These are phyloP conservation scores for Trichoderma koningii DNA, from an alignment of 2,329 filamentous ascomycete species.

Conservation along the genomic window DNA sequence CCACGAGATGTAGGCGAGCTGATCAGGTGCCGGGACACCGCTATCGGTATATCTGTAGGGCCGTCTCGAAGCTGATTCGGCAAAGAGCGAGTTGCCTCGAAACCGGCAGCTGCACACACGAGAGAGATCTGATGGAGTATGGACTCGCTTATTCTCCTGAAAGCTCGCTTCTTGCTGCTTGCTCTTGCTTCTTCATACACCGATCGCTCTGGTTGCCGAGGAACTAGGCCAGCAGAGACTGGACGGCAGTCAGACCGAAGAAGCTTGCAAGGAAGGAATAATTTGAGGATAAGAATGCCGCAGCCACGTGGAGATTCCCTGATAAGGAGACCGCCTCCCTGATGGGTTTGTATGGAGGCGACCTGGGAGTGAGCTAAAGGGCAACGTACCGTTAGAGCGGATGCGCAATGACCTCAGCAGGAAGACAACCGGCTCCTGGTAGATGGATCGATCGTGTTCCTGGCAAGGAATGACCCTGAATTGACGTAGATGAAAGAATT, in stretches of 20 bases:
- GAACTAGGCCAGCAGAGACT: not conserved
- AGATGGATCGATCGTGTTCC: not conserved
- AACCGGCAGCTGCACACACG: slow-evolving; percentile 9
- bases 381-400: too few relatives aligned
- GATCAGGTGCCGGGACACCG: slow-evolving; percentile 15
- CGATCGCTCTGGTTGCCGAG: not conserved
- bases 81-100: not conserved
- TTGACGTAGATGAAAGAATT: slow-evolving; percentile 18
- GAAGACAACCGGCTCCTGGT: not conserved
- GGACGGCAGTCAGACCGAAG: not conserved
- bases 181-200: slow-evolving; percentile 5
- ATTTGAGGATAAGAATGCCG: not conserved
- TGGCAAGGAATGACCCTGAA: not conserved
- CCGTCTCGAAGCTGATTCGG: not conserved
- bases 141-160: slow-evolving; percentile 5
- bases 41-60: slow-evolving; percentile 5
- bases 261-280: not conserved
- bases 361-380: not conserved
- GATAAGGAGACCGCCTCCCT: slow-evolving; percentile 6
- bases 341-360: not conserved
- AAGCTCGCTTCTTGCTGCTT: not conserved
- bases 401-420: not conserved
- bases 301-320: not conserved
- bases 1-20: not conserved
- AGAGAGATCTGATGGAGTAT: not conserved